Percentiles rank a stretch among this genome's conserved stretches.
These are phyloP conservation scores for Hypsizygus marmoreus DNA, from an alignment of 768 basidiomycete genomes.

Conservation along the genomic window DNA sequence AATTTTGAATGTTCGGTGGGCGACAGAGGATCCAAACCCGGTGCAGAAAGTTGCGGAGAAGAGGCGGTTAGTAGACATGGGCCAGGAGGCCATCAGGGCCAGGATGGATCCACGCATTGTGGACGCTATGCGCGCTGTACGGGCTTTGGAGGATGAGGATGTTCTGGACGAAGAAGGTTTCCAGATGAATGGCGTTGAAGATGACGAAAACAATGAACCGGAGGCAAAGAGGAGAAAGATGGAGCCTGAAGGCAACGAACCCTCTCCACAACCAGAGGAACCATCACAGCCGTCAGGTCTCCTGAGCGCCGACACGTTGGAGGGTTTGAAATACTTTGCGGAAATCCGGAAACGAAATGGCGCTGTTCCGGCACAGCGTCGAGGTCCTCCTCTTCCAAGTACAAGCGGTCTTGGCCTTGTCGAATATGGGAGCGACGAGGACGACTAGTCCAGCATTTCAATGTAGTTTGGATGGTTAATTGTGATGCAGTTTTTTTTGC, in stretches of 20 bases:
- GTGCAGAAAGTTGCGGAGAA: conserved; percentile 86
- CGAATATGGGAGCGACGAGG: conserved; percentile 80
- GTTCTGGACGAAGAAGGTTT: conserved; percentile 41
- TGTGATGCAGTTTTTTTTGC: conserved; percentile 12
- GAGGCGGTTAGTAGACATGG: conserved; percentile 73
- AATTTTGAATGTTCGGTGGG: conserved; percentile 98
- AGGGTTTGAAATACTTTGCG: conserved; percentile 89
- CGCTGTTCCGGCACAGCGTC: conserved; percentile 25
- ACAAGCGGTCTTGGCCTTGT: conserved; percentile 60
- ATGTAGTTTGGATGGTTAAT: conserved; percentile 38
- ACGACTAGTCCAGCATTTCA: conserved; percentile 30
- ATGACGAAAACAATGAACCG: conserved; percentile 35
- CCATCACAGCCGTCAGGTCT: conserved; percentile 54
- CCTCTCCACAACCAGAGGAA: conserved; percentile 26
- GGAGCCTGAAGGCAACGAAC: conserved; percentile 20
- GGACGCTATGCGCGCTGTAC: conserved; percentile 82
- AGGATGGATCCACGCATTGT: conserved; percentile 87
- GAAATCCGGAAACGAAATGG: conserved; percentile 78
- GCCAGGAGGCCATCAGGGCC: conserved; percentile 83
- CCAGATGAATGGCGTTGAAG: conserved; percentile 26
- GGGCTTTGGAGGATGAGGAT: conserved; percentile 86
- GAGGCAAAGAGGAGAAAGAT: conserved; percentile 39
- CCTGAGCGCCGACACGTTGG: conserved; percentile 81
- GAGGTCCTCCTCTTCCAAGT: conserved; percentile 32
- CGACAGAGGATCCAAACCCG: conserved; percentile 98